These are phyloP conservation scores for Tympanopsis confertula DNA, from an alignment of 2,329 filamentous ascomycete species.

Conservation along the genomic window DNA sequence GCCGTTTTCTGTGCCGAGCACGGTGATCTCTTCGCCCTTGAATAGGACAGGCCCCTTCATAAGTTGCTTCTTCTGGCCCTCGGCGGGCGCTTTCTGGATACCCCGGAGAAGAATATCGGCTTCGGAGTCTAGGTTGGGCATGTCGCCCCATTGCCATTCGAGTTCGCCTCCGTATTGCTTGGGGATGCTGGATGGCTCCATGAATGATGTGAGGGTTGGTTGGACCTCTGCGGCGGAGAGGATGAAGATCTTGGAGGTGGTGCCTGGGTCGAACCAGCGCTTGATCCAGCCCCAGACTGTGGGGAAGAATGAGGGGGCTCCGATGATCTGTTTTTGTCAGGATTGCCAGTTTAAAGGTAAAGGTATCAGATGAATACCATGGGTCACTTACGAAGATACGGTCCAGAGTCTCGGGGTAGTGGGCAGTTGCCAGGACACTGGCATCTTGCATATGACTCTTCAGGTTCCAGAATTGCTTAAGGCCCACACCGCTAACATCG, in stretches of 20 bases:
- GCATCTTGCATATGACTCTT: slow-evolving; percentile 2
- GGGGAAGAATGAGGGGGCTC: slow-evolving; percentile 3
- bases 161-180: slow-evolving; percentile 2
- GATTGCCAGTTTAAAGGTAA: not conserved
- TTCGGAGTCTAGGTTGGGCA: slow-evolving; percentile 1
- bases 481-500: slow-evolving; percentile 2
- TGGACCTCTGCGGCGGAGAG: slow-evolving; percentile 1
- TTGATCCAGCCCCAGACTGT: slow-evolving; percentile 3
- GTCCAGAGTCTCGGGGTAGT: slow-evolving; percentile 3
- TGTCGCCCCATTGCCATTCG: slow-evolving; percentile 2
- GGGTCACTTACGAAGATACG: slow-evolving; percentile 3
- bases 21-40: not conserved
- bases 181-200: slow-evolving; percentile 1
- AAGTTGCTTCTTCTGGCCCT: not conserved
- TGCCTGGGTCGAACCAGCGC: slow-evolving; percentile 2
- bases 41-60: not conserved
- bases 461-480: slow-evolving; percentile 3
- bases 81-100: not conserved
- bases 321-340: slow-evolving; percentile 1
- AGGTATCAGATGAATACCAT: not conserved
- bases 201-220: slow-evolving; percentile 1
- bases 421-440: slow-evolving; percentile 2
- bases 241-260: slow-evolving; percentile 3
- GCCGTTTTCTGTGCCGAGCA: not conserved
- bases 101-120: not conserved